Evolutionary conservation across 2,329 filamentous ascomycete species (phyloP), one percentile per base, ranked within the genome.

Genomic region (Exophiala lecanii-corni): DNA sequence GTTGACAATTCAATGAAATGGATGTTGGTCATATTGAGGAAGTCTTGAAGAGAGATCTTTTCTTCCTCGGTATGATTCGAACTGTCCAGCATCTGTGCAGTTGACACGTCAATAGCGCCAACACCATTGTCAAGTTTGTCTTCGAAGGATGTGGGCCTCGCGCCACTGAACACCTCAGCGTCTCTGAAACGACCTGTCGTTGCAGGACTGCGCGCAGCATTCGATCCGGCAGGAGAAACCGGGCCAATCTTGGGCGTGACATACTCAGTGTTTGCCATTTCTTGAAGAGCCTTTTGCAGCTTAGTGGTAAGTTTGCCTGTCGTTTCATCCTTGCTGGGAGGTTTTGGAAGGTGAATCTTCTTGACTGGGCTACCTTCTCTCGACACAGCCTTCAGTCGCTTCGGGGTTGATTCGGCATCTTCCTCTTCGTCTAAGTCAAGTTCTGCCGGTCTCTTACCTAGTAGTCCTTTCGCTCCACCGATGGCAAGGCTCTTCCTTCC

Each of bases 1-100:
- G 91, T 95, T n/a, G 84, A 95, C 37, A 98, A 73, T 61, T 98
- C 92, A 86, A 98, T 96, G 68, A 98, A 98, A 41, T 89, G 86
- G 57, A 98, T 95, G 46, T 87, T 94, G 2, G 91, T 96, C 80
- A 95, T 82, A 50, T 94, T 87, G 33, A 98, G 70, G 66, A 98
- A 98, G 40, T 95, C 86, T 55, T 95, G 88, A 2, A 98, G 73
- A 34, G 89, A 84, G 41, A 95, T 89, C 16, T 71, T 72, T n/a
- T 79, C 74, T 2, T 58, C 36, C 67, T 58, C n/a, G 63, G 36
- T 20, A 53, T 45, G 13, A 12, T 26, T 12, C 23, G 43, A 33
- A 18, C 37, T 43, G 20, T 44, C 35, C 26, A 51, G 26, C 35
- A 50, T 39, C 42, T 50, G 47, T 28, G 37, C 47, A 23, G 49